Evolutionary conservation across 2,329 filamentous ascomycete species (phyloP).

Genomic region (Clonostachys solani): DNA sequence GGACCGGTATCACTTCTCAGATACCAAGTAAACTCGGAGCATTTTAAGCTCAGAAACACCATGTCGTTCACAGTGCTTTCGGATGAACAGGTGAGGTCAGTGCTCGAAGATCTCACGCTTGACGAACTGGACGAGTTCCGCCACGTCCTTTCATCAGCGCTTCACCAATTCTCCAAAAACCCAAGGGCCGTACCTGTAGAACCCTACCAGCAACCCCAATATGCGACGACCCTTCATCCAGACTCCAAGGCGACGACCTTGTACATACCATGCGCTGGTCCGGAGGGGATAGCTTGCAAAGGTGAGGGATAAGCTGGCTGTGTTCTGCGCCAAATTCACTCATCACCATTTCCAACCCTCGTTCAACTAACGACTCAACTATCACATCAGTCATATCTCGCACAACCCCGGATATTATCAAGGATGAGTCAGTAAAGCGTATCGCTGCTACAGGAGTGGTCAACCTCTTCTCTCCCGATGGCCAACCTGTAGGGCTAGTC

Average conservation of each 20-base stretch:
- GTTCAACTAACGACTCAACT: neutral
- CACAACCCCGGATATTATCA: conserved; percentile 30
- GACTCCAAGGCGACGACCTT: conserved; percentile 55
- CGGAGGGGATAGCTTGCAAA: conserved; percentile 64
- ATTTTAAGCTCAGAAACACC: no score
- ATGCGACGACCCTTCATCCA: conserved; percentile 41
- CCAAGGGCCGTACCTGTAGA: conserved; percentile 35
- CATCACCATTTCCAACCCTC: neutral
- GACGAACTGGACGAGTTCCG: conserved; percentile 50
- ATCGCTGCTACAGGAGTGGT: conserved; percentile 60
- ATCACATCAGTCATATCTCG: conserved; percentile 56
- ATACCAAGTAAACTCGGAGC: no score
- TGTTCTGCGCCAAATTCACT: neutral
- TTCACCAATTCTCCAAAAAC: conserved; percentile 59
- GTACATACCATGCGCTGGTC: conserved; percentile 70
- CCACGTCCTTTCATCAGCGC: conserved; percentile 40
- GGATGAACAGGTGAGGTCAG: conserved; percentile 47
- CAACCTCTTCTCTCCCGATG: conserved; percentile 61
- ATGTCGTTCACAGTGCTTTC: conserved; percentile 58
- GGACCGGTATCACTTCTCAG: no score
- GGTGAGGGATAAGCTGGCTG: conserved; percentile 25
- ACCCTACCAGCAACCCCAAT: conserved; percentile 51
- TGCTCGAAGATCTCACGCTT: conserved; percentile 48
- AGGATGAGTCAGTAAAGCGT: conserved; percentile 17
- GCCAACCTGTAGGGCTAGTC: conserved; percentile 61